phyloP scores from a whole-genome alignment of 2,329 filamentous ascomycete species.

The Neobulgaria alba region DNA sequence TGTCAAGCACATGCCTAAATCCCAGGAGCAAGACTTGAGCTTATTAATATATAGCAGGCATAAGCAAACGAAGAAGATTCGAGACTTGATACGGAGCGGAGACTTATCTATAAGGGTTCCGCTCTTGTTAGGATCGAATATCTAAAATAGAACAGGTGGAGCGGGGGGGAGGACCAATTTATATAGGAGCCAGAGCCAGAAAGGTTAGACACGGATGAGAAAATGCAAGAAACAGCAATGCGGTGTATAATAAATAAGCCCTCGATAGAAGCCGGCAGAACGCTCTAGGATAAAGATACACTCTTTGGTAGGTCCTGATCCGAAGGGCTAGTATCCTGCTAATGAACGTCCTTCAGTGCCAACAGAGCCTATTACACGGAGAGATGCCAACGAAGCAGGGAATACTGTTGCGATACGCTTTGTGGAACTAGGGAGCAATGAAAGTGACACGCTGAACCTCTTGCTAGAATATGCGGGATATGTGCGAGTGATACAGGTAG shows the following conservation, averaged over 20 bases:
- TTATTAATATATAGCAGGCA: too few species aligned
- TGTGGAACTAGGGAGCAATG: constrained; percentile 7
- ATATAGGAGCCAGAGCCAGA: not conserved
- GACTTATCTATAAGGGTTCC: too few species aligned
- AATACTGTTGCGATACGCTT: too few species aligned
- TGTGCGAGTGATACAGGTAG: not conserved
- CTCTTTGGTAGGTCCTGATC: constrained; percentile 5
- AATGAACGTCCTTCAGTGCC: constrained; percentile 4
- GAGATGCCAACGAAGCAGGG: not conserved
- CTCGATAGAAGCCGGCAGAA: constrained; percentile 2
- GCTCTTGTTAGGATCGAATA: too few species aligned
- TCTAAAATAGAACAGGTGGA: too few species aligned
- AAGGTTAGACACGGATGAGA: too few species aligned
- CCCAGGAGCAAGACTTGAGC: too few species aligned
- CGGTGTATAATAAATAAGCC: constrained; percentile 4
- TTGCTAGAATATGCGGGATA: constrained; percentile 3
- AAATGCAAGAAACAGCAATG: constrained; percentile 5
- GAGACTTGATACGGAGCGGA: too few species aligned
- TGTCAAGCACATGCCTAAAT: too few species aligned
- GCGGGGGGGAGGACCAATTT: constrained; percentile 3
- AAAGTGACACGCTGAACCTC: constrained; percentile 3
- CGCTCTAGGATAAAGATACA: constrained; percentile 5
- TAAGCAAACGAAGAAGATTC: too few species aligned
- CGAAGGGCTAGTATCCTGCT: not conserved
- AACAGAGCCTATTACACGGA: constrained; percentile 3